Percentiles rank a stretch among this genome's conserved stretches.
phyloP scores from a whole-genome alignment of 2,329 filamentous ascomycete genomes.

The Aspergillus cejpii region DNA sequence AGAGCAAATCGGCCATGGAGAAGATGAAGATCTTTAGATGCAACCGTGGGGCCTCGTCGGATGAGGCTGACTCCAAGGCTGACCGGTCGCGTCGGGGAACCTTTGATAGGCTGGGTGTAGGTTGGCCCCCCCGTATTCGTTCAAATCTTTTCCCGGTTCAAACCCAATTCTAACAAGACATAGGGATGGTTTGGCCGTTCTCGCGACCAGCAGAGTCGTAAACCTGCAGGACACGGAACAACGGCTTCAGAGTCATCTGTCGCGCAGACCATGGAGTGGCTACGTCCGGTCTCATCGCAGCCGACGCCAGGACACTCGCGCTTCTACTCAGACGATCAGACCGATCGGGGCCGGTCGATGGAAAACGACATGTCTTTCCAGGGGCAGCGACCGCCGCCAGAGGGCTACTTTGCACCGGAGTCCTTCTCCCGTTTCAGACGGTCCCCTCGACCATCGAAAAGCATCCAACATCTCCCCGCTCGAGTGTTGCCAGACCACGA shows the following conservation, averaged over 20 bases:
- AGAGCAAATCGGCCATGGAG: constrained; percentile 20
- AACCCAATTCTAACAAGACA: background rate
- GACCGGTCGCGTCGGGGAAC: constrained; percentile 12
- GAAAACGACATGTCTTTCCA: constrained; percentile 8
- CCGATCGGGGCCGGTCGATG: constrained; percentile 2
- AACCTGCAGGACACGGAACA: background rate
- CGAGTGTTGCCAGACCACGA: background rate
- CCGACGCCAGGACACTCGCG: constrained; percentile 2
- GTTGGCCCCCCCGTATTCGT: background rate
- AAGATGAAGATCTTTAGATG: constrained; percentile 26
- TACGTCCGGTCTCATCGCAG: constrained; percentile 6
- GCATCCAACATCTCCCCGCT: background rate
- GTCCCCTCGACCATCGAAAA: background rate
- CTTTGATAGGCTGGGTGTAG: constrained; percentile 15
- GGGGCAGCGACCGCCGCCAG: constrained; percentile 9
- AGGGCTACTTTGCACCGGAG: constrained; percentile 20
- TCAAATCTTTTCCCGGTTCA: no score
- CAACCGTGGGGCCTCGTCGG: constrained; percentile 24
- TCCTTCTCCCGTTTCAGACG: constrained; percentile 8
- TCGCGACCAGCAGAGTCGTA: background rate
- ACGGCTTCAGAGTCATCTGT: background rate
- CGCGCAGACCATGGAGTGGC: constrained; percentile 3
- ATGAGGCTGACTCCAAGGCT: constrained; percentile 14
- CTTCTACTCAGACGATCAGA: background rate
- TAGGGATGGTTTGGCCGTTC: constrained; percentile 17